Base-by-base conservation (phyloP, 495 filamentous ascomycete genomes). In the Darksidea phi region DNA sequence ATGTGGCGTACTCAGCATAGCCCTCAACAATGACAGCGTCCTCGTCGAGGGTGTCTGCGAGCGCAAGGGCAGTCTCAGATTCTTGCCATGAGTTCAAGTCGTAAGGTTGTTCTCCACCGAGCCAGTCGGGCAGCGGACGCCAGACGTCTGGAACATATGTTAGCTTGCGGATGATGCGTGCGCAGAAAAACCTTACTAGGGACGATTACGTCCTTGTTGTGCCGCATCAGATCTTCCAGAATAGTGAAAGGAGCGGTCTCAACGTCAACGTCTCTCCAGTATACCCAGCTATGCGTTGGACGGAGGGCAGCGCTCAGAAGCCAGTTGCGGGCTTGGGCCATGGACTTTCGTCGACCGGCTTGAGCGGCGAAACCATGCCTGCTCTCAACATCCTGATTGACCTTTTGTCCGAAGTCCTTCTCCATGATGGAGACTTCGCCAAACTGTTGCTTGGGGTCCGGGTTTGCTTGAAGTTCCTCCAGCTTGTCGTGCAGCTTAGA, bases 1-100 rank as follows among this genome's bases (percentile, higher is more conserved):
- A 99, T 1, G 95, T 99, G 20, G 95, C 95, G 71, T 99, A 99
- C 78, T 99, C 95, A 36, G 95, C 95, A 69, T 99, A 99, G 23
- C 95, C 95, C 73, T 99, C 95, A 13, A 99, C 95, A 75, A 99
- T 99, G 24, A 99, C 95, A 0, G 95, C 95, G 74, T 99, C 95
- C 73, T 99, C 95, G 59, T 99, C 95, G 18, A 99, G 80, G 0
- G 89, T 95, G 57, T 97, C 93, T 13, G 95, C 95, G 23, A 99
- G 82, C 3, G 89, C 89, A 46, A 99, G 78, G 0, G 95, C 95
- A 0, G 95, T 97, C 64, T 99, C 95, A 0, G 95, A 97, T 73
- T 99, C 95, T 74, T 97, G 95, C 95, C 95, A 99, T 0, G 92
- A 97, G 68, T 99, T 99, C 71, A 99, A 76, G 77, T 99, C 95